Conservation (phyloP, 2,329 filamentous ascomycete species). For the Stachybotrys elegans region DNA sequence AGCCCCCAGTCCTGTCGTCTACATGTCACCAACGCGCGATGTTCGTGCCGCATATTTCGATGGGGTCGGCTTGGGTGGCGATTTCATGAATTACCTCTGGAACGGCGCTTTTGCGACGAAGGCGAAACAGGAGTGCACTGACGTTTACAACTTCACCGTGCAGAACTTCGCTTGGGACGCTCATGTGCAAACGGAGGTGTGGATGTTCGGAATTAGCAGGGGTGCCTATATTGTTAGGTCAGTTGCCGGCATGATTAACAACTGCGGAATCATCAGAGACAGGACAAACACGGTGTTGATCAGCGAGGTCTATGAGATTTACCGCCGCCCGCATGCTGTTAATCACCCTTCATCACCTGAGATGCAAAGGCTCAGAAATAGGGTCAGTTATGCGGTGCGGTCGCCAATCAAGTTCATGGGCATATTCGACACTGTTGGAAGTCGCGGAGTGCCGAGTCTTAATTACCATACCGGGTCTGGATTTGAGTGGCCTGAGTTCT, state of each 20-base stretch:
- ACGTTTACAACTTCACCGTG: conserved; percentile 12
- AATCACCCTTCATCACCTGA: conserved; percentile 11
- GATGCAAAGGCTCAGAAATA: conserved; percentile 10
- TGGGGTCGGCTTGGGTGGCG: conserved; percentile 3
- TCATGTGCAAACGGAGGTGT: conserved; percentile 13
- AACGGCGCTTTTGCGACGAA: conserved; percentile 7
- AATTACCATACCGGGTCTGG: conserved; percentile 14
- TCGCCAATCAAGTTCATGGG: conserved; percentile 17
- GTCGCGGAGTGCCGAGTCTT: conserved; percentile 11
- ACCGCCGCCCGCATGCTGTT: conserved; percentile 12
- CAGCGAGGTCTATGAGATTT: conserved; percentile 16
- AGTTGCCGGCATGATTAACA: conserved; percentile 23
- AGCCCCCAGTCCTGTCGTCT: neutral
- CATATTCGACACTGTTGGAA: conserved; percentile 17
- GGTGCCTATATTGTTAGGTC: conserved; percentile 18
- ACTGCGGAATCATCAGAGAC: conserved; percentile 18
- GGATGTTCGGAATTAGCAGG: conserved; percentile 21
- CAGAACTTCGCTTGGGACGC: conserved; percentile 11
- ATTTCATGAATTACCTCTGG: conserved; percentile 10
- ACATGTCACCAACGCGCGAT: neutral
- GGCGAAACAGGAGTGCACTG: conserved; percentile 10
- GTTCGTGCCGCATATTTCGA: conserved; percentile 2
- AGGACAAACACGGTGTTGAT: conserved; percentile 9
- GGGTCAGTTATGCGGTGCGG: conserved; percentile 8
- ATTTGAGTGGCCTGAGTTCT: conserved; percentile 17